Conservation (phyloP, 2,329 filamentous ascomycete genomes). For the Monilinia vaccinii-corymbosi region DNA sequence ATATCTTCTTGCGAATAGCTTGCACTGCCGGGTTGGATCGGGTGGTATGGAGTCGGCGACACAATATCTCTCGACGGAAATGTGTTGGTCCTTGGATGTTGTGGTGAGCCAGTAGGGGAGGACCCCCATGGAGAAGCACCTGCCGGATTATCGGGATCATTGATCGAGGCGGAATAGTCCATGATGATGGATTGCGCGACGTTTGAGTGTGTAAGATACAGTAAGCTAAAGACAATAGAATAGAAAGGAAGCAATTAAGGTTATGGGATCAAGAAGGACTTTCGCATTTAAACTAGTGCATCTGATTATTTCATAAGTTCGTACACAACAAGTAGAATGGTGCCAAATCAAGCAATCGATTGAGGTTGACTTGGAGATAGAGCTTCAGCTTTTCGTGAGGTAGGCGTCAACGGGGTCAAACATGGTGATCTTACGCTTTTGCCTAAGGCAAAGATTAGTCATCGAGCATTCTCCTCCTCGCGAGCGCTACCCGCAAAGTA, state of each 20-base stretch:
- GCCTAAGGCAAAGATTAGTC: conserved; percentile 5
- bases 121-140: conserved; percentile 53
- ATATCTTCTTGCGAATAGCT: conserved; percentile 25
- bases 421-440: neutral
- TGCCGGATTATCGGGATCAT: conserved; percentile 48
- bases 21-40: conserved; percentile 14
- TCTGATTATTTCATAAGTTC: conserved; percentile 3
- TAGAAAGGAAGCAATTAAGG: conserved; percentile 7
- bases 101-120: conserved; percentile 27
- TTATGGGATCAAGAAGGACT: conserved; percentile 1
- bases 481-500: neutral
- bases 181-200: conserved; percentile 33
- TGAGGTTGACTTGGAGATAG: neutral
- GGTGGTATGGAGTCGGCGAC: conserved; percentile 24
- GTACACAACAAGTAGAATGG: conserved; percentile 2
- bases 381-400: neutral
- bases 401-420: conserved; percentile 5
- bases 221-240: neutral
- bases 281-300: neutral
- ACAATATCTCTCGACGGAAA: conserved; percentile 21
- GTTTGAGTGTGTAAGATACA: conserved; percentile 12
- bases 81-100: conserved; percentile 23
- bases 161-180: conserved; percentile 55
- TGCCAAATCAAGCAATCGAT: neutral
- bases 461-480: neutral